Base-by-base conservation (phyloP, 2,329 filamentous ascomycete genomes). In the Beauveria medogensis region DNA sequence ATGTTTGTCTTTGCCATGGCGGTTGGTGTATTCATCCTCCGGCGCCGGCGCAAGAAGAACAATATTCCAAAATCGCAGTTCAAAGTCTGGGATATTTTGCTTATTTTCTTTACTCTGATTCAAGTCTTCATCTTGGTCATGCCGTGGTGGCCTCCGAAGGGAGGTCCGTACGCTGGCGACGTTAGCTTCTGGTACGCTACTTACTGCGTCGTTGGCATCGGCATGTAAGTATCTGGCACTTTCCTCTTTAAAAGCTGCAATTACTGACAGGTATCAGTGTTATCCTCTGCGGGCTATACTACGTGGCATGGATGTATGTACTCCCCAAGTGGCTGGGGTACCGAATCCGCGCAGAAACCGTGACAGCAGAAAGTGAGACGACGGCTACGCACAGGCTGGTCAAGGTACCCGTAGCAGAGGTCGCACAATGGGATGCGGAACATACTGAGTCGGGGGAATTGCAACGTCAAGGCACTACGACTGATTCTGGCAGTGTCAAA, bases 121-220 rank as follows among this genome's bases (percentile, higher is more conserved):
- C 82, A 88, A 56, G 60, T 85, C 0, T 90, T 84, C 62, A 73
- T 89, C 50, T 72, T 91, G 2, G 78, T 85, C 18, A 88, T 89
- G 78, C 87, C 88, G 0, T 91, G 87, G 88, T 87, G 85, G 65
- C 88, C 87, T 2, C 88, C 88, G 0, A 75, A 77, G 1, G 79
- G 75, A 0, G 87, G 87, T 0, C 74, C 75, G 0, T 79, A 81
- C 40, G 83, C 80, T 0, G 87, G 86, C 0, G 82, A 87, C 60
- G 87, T 90, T 1, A 87, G 82, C 58, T 91, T 91, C 71, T 91
- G 84, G 83, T 91, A 90, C 64, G 87, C 79, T 1, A 90, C 86
- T 0, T 90, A 90, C 65, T 80, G 82, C 22, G 81, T 85, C 0
- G 80, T 84, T 0, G 86, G 87, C 0, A 79, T 90, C 61, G 85